Evolutionary conservation across 139 green algal species (phyloP).

Genomic region (Micromonas pusilla): DNA sequence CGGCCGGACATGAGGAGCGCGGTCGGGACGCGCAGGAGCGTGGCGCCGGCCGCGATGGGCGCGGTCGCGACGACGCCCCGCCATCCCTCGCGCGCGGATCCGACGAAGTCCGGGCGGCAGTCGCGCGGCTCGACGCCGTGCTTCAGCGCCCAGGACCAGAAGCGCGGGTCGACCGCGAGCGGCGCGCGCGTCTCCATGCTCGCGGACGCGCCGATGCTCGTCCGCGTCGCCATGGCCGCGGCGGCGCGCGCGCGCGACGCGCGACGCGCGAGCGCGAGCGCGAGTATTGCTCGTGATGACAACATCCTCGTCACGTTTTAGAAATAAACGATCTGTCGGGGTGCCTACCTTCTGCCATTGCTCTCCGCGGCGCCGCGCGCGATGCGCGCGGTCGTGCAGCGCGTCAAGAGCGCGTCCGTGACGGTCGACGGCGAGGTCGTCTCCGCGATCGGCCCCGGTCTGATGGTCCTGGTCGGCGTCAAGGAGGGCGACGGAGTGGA

Average conservation of each 20-base stretch:
- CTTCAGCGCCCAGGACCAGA: neutral
- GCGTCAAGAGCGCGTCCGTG: conserved; percentile 1
- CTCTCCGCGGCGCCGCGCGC: neutral
- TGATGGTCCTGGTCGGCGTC: conserved; percentile 10
- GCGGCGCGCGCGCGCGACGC: too few species aligned
- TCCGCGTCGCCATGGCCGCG: too few species aligned
- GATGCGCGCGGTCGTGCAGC: conserved; percentile 8
- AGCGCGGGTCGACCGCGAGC: neutral
- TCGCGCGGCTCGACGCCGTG: neutral
- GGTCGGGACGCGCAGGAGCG: too few species aligned
- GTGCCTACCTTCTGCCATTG: neutral
- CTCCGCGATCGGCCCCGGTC: neutral
- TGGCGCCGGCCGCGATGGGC: too few species aligned
- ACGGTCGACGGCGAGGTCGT: neutral
- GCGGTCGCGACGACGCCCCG: neutral
- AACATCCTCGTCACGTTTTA: neutral
- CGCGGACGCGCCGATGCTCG: too few species aligned
- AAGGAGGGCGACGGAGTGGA: neutral
- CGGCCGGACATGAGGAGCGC: neutral
- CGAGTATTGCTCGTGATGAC: too few species aligned
- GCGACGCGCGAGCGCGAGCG: too few species aligned
- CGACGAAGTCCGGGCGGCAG: neutral
- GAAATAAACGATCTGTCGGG: neutral
- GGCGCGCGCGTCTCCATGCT: too few species aligned
- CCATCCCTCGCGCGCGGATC: neutral